Evolutionary conservation across 805 yeast genomes (phyloP), one percentile per base, ranked within the genome.

Genomic region (Suhomyces faveliae): DNA sequence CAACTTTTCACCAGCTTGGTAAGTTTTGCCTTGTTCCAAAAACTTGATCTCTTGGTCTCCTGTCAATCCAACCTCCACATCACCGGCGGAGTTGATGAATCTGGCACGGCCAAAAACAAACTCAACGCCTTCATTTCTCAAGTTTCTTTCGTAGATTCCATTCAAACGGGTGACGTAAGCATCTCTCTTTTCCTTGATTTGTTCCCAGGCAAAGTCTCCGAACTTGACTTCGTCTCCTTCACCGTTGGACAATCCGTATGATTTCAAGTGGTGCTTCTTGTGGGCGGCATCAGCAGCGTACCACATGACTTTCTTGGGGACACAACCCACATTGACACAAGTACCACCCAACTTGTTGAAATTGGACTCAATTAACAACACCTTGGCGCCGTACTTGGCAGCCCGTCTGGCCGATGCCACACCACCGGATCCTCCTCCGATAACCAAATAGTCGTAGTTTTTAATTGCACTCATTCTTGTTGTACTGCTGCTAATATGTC

Each of bases 351-450:
- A 78, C 58, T 67, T 68, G 45, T 68, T 56, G 54, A 76, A 84
- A 45, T 82, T 80, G 35, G 88, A 81, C 68, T 94, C 99, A 46
- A 94, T 77, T 17, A 94, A 62, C 45, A 91, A 73, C 1, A 94
- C 85, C 57, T 89, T 89, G 21, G 95, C 96, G 21, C 99, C 99
- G 58, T 91, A 82, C 25, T 82, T 78, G 30, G 98, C 97, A 10
- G 99, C 98, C 60, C 98, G 83, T 68, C 99, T 84, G 12, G 97
- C 95, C 17, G 95, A 84, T n/a, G 99, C 97, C 40, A 94, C 97
- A 57, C 99, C 99, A 41, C 98, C 99, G 30, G 97, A 89, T 11
- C 99, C 99, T 49, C 99, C 99, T 45, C 99, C 99, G 56, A 94
- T 94, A 49, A 94, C 99, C 44, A 94, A 74, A 65, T 88, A 92